phyloP scores from a whole-genome alignment of 148 eudicot genomes.

The Fagopyrum homotropicum region DNA sequence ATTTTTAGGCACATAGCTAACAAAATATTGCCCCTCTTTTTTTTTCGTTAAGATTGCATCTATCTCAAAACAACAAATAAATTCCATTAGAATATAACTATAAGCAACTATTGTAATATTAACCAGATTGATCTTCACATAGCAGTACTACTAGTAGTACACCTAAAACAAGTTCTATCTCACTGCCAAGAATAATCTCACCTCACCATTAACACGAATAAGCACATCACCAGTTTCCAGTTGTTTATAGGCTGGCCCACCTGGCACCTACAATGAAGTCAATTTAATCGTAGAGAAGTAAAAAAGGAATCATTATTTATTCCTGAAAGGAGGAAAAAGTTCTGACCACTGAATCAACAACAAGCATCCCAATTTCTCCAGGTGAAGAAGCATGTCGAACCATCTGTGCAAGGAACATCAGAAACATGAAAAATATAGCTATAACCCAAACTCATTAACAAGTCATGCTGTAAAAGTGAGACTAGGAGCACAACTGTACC shows the following conservation, averaged over 20 bases:
- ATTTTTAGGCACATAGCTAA: background rate
- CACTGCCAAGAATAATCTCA: conserved; percentile 22
- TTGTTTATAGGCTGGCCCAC: conserved; percentile 79
- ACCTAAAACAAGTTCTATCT: background rate
- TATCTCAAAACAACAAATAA: background rate
- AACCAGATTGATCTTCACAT: background rate
- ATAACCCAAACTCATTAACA: background rate
- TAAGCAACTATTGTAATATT: background rate
- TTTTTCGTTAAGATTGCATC: background rate
- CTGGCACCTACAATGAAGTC: conserved; percentile 70
- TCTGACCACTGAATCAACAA: conserved; percentile 95
- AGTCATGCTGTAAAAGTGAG: background rate
- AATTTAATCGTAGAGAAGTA: background rate
- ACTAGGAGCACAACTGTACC: conserved; percentile 32
- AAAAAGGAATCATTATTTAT: background rate
- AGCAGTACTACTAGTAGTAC: background rate
- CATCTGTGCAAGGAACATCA: conserved; percentile 39
- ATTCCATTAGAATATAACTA: background rate
- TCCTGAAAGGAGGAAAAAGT: conserved; percentile 11
- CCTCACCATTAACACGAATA: conserved; percentile 74
- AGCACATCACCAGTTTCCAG: conserved; percentile 99
- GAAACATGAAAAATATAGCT: conserved; percentile 4
- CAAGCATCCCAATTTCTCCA: conserved; percentile 96
- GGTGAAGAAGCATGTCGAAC: conserved; percentile 80
- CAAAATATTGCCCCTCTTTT: background rate